These are phyloP conservation scores for Leccinum rimulosum DNA, from an alignment of 768 basidiomycete genomes.

Conservation along the genomic window DNA sequence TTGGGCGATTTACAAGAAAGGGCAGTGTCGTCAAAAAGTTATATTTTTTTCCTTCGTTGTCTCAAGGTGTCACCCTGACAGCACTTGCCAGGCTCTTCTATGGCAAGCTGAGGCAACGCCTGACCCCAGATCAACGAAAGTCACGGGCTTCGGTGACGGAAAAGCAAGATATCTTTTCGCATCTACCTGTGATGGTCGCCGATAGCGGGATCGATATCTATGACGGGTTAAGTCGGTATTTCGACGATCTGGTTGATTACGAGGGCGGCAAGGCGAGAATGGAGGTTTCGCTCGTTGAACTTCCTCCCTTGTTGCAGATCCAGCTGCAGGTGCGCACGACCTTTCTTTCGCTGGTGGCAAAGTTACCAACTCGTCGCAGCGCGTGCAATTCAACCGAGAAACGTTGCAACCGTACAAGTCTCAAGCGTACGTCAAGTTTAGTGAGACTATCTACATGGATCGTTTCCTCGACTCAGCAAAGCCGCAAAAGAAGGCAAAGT, in stretches of 20 bases:
- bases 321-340: slow-evolving; percentile 77
- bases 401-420: slow-evolving; percentile 92
- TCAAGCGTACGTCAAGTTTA: slow-evolving; percentile 92
- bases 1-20: slow-evolving; percentile 43
- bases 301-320: slow-evolving; percentile 90
- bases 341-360: neutral
- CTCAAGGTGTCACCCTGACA: slow-evolving; percentile 2
- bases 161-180: slow-evolving; percentile 91
- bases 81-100: slow-evolving; percentile 70
- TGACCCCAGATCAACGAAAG: slow-evolving; percentile 37
- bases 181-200: slow-evolving; percentile 89
- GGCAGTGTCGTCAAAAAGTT: slow-evolving; percentile 88
- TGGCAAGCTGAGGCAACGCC: slow-evolving; percentile 74
- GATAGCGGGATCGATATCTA: slow-evolving; percentile 90
- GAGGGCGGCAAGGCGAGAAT: slow-evolving; percentile 84
- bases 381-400: slow-evolving; percentile 93
- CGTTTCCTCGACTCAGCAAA: slow-evolving; percentile 83
- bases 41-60: neutral
- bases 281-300: slow-evolving; percentile 81
- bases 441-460: slow-evolving; percentile 84
- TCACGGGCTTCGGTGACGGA: slow-evolving; percentile 65
- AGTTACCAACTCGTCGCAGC: slow-evolving; percentile 40
- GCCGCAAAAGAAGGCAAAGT: slow-evolving; percentile 63
- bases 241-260: slow-evolving; percentile 85
- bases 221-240: slow-evolving; percentile 89